phyloP scores from a whole-genome alignment of 139 green algal genomes.

The Marvania coccoides region DNA sequence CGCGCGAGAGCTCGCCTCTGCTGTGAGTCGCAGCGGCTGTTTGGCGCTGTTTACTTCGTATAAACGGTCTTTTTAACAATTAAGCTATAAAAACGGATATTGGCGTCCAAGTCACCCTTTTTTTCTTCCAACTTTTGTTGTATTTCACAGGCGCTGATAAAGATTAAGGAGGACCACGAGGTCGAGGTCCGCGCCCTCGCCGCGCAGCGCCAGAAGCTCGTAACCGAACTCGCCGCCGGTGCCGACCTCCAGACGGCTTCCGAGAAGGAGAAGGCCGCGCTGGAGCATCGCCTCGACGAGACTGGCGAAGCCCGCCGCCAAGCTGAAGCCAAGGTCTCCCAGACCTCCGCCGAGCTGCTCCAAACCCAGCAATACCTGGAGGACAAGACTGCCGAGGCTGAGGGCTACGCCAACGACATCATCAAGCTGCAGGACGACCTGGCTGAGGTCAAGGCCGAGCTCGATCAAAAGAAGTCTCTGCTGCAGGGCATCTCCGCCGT shows the following conservation, averaged over 20 bases:
- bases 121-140: neutral
- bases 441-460: neutral
- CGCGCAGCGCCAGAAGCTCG: too few relatives aligned
- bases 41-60: too few relatives aligned
- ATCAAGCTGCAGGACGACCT: neutral
- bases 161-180: neutral
- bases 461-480: neutral
- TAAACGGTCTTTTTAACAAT: neutral
- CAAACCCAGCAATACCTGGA: neutral
- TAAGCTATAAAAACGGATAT: neutral
- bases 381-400: neutral
- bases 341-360: neutral
- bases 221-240: neutral
- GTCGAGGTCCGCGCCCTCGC: neutral
- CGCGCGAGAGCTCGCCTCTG: neutral
- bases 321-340: neutral
- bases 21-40: too few relatives aligned
- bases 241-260: neutral
- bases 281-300: neutral
- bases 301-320: neutral
- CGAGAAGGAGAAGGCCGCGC: neutral
- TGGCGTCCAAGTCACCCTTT: neutral
- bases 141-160: neutral
- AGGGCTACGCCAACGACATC: neutral
- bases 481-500: neutral